Percentiles rank a stretch among this genome's conserved stretches.
phyloP scores from a whole-genome alignment of 352 stramenopile species.

The Phytopythium vexans region DNA sequence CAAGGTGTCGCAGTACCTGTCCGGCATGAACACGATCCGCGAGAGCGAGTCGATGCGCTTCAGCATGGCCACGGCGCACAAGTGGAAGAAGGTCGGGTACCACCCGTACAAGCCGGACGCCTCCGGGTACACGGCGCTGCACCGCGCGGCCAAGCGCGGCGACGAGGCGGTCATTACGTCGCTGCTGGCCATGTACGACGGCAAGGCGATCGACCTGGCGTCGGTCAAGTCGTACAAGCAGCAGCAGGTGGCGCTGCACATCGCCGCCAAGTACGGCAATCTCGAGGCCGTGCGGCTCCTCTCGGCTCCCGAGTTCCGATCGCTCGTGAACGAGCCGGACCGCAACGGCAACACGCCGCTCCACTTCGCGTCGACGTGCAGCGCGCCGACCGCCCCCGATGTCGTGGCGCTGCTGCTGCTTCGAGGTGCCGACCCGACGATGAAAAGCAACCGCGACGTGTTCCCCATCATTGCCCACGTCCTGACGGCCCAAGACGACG shows the following conservation, averaged over 20 bases:
- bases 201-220: constrained; percentile 59
- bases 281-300: constrained; percentile 52
- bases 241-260: constrained; percentile 76
- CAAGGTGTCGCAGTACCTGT: constrained; percentile 57
- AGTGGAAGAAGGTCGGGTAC: constrained; percentile 85
- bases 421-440: constrained; percentile 52
- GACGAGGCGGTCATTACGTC: constrained; percentile 64
- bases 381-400: constrained; percentile 32
- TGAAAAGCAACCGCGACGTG: constrained; percentile 68
- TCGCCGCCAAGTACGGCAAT: constrained; percentile 79
- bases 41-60: constrained; percentile 79
- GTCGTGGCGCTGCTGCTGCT: constrained; percentile 64
- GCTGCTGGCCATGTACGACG: constrained; percentile 81
- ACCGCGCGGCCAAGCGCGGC: constrained; percentile 69
- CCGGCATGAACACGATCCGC: constrained; percentile 61
- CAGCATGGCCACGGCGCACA: constrained; percentile 71
- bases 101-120: constrained; percentile 80
- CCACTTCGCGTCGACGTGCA: constrained; percentile 76
- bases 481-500: constrained; percentile 64
- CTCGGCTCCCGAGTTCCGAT: constrained; percentile 48
- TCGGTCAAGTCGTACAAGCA: constrained; percentile 67
- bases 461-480: constrained; percentile 79
- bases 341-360: constrained; percentile 80
- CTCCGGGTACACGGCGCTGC: constrained; percentile 76
- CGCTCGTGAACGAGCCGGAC: constrained; percentile 59